These are phyloP conservation scores for Eucalyptus decipiens DNA, from an alignment of 345 rosid genomes.

Conservation along the genomic window DNA sequence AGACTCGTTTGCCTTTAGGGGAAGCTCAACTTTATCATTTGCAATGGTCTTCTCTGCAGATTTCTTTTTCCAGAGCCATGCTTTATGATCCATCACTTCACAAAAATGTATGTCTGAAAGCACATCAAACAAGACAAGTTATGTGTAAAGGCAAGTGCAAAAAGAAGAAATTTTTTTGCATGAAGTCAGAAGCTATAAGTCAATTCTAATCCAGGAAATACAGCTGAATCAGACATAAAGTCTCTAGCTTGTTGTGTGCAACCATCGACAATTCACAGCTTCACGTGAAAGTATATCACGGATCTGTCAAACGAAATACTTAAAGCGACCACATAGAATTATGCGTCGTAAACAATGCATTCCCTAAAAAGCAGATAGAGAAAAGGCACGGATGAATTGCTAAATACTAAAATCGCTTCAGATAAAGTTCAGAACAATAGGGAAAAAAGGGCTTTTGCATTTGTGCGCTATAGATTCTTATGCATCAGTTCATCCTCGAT, in stretches of 20 bases:
- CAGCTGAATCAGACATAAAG: neutral
- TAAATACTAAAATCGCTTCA: neutral
- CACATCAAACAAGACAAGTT: neutral
- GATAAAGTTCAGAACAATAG: neutral
- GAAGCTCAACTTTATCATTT: constrained; percentile 14
- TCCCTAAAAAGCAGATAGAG: neutral
- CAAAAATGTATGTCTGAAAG: neutral
- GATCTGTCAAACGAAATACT: neutral
- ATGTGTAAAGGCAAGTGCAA: neutral
- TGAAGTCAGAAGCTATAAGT: neutral
- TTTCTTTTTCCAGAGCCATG: constrained; percentile 89
- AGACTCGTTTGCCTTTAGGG: constrained; percentile 21
- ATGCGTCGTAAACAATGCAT: neutral
- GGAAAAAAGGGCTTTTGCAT: neutral
- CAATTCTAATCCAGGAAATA: neutral
- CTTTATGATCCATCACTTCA: constrained; percentile 49
- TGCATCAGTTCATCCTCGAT: neutral
- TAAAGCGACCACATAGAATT: neutral
- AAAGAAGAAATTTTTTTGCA: neutral
- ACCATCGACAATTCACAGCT: neutral
- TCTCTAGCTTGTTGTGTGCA: neutral
- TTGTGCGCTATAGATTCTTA: neutral
- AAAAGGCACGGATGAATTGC: neutral
- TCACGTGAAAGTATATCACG: neutral
- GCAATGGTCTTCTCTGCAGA: constrained; percentile 43